Evolutionary conservation across 2,329 filamentous ascomycete genomes (phyloP).

Genomic region (Epichloe elymi): DNA sequence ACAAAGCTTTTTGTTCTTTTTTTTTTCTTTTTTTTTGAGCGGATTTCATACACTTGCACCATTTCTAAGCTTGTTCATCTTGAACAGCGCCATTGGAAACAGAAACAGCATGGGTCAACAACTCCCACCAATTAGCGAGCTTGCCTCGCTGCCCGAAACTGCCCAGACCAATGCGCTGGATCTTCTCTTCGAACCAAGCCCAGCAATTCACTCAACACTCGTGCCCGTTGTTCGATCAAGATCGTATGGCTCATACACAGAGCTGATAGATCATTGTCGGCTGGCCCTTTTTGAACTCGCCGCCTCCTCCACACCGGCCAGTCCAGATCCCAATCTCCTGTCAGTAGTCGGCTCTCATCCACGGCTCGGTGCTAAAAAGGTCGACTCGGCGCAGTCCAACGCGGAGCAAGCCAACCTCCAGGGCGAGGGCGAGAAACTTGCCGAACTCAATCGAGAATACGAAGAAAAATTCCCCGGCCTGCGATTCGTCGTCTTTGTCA

Average conservation of each 20-base stretch:
- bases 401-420: conserved; percentile 71
- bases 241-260: conserved; percentile 52
- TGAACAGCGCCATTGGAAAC: not conserved
- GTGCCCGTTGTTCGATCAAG: conserved; percentile 47
- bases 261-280: conserved; percentile 55
- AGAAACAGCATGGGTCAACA: conserved; percentile 11
- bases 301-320: conserved; percentile 31
- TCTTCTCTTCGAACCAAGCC: conserved; percentile 72
- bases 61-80: not conserved
- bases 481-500: conserved; percentile 85
- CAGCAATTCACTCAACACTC: conserved; percentile 58
- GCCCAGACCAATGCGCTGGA: conserved; percentile 51
- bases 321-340: conserved; percentile 43
- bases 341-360: conserved; percentile 71
- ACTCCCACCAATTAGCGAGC: conserved; percentile 43
- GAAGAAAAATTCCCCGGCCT: conserved; percentile 71
- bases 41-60: too few species aligned
- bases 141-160: conserved; percentile 42
- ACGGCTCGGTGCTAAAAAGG: conserved; percentile 68
- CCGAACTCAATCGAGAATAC: conserved; percentile 60
- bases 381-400: conserved; percentile 70
- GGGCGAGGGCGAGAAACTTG: conserved; percentile 46
- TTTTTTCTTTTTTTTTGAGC: too few species aligned
- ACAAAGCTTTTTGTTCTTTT: not conserved
- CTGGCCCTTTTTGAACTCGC: conserved; percentile 46